Evolutionary conservation across 129 eudicot genomes (phyloP).

Genomic region (Glebionis coronaria): DNA sequence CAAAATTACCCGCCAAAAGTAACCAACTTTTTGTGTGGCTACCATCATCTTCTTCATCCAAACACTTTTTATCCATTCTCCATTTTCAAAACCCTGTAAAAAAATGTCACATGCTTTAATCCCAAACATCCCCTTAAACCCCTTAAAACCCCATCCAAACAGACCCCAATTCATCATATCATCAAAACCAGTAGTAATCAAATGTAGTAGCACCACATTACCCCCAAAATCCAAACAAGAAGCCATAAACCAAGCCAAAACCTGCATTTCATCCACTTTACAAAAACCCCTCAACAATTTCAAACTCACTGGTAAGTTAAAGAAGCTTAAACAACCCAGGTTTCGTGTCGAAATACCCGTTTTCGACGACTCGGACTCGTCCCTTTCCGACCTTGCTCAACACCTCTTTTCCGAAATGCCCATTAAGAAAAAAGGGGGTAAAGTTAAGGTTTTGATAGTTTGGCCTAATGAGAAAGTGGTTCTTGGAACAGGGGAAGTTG

Average conservation of each 20-base stretch:
- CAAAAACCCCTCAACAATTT: conserved; percentile 76
- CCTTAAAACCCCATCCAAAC: conserved; percentile 19
- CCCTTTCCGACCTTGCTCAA: conserved; percentile 54
- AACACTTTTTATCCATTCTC: conserved; percentile 14
- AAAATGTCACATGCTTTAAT: conserved; percentile 48
- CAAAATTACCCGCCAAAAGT: no score
- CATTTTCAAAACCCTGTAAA: not conserved
- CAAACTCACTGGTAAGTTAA: conserved; percentile 64
- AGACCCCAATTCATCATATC: conserved; percentile 26
- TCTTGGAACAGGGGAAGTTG: conserved; percentile 25
- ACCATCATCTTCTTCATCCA: conserved; percentile 15
- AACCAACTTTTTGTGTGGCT: conserved; percentile 17
- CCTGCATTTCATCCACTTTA: conserved; percentile 57
- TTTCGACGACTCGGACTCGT: conserved; percentile 55
- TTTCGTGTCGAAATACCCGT: conserved; percentile 69
- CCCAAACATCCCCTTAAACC: conserved; percentile 32
- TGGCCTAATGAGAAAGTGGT: conserved; percentile 47
- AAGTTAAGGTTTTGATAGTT: conserved; percentile 46
- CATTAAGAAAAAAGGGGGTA: conserved; percentile 49
- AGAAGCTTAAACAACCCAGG: conserved; percentile 71
- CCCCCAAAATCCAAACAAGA: conserved; percentile 87
- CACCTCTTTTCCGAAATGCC: conserved; percentile 57
- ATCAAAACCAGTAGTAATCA: conserved; percentile 26
- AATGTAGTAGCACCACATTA: conserved; percentile 35
- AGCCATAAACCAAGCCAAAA: conserved; percentile 82